Evolutionary conservation across 805 yeast genomes (phyloP), one percentile per base, ranked within the genome.

Genomic region (Lachancea quebecensis): DNA sequence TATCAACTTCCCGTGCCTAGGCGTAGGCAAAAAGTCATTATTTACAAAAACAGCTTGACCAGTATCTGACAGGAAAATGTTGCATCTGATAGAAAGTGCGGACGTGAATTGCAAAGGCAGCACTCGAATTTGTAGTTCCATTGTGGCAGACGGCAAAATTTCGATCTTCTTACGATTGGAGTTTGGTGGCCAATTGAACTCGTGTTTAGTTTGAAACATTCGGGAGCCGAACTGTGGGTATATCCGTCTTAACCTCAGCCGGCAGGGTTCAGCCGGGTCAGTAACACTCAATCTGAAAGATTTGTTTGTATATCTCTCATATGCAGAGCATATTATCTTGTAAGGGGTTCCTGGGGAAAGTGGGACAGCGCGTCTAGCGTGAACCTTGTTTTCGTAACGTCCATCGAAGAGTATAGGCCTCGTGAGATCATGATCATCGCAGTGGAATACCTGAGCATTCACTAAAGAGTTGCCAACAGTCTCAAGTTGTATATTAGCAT

Each of bases 381-480:
- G 49, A 28, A 41, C 43, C 10, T 48, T 55, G 1, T 35, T 30
- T 10, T 41, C 37, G 39, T 55, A 58, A 8, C 41, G 16, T 4
- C 39, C 38, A 31, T 53, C 51, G n/a, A 38, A 33, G 12, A 46
- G n/a, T 3, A 64, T 38, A 17, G 67, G 66, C 14, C 50, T 48
- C 12, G 16, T 11, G 29, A 60, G 38, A 8, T 46, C 41, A 27
- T 47, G 42, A 37, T 64, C 68, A 18, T 49, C 39, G 6, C 34
- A 4, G 17, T 55, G 39, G 41, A 44, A 64, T 15, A 64, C 6
- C 40, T 59, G 60, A 6, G 56, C 41, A 33, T 57, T 60, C 3
- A 60, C 35, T 28, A 43, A 16, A 15, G 31, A 2, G 37, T 16
- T 15, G 34, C 17, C 8, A 41, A 41, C n/a, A 9, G 61, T 53